A percentile compares a stretch with the other conserved stretches of the same genome.
phyloP scores from a whole-genome alignment of 495 filamentous ascomycete genomes.

The Annulohypoxylon bovei region DNA sequence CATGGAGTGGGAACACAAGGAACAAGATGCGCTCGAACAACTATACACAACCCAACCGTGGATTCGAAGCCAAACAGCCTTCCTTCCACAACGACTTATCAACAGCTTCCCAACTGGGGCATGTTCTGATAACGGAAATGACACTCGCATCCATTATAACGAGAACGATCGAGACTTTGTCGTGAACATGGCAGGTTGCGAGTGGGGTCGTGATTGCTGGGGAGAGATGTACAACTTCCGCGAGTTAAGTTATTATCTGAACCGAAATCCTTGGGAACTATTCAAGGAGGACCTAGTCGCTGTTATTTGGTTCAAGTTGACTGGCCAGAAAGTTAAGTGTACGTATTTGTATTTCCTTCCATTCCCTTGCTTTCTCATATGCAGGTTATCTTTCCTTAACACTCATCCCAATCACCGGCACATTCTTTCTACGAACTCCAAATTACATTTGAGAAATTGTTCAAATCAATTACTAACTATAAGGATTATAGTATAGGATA shows the following conservation, averaged over 20 bases:
- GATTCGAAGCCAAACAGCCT: constrained; percentile 88
- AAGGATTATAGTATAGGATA: constrained; percentile 35
- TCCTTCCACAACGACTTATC: constrained; percentile 90
- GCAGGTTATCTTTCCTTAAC: not conserved
- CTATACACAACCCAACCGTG: constrained; percentile 92
- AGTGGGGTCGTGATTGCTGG: constrained; percentile 98
- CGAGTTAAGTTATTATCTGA: constrained; percentile 85
- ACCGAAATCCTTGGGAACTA: constrained; percentile 80
- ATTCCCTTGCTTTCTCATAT: not conserved
- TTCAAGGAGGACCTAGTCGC: constrained; percentile 69
- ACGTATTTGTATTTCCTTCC: constrained; percentile 24
- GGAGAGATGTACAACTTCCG: constrained; percentile 95
- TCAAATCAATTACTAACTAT: constrained; percentile 21
- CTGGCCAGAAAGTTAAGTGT: constrained; percentile 64
- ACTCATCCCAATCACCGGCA: not conserved
- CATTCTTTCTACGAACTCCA: not conserved
- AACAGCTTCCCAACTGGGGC: constrained; percentile 94
- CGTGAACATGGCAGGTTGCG: constrained; percentile 99
- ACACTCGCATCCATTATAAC: constrained; percentile 84
- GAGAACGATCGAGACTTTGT: constrained; percentile 88
- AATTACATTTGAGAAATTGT: not conserved
- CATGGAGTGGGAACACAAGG: constrained; percentile 99
- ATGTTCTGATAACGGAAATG: constrained; percentile 76
- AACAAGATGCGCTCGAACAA: constrained; percentile 94
- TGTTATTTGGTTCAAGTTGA: constrained; percentile 63